Base-by-base conservation (phyloP, 345 rosid genomes). In the Citropsis articulata region DNA sequence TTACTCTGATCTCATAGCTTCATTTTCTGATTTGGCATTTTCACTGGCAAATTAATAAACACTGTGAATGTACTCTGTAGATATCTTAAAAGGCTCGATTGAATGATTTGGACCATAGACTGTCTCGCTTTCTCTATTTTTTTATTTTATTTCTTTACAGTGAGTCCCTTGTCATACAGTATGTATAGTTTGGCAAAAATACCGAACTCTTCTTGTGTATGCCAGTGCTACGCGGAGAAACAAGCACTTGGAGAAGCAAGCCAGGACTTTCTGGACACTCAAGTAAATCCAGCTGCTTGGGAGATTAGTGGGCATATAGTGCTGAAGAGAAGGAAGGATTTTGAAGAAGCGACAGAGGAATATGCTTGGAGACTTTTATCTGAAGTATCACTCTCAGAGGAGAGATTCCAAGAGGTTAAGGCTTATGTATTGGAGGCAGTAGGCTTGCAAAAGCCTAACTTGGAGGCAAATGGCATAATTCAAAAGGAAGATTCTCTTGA, bases 241-340 rank as follows among this genome's bases (percentile, higher is more conserved):
- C 92, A 85, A 80, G 92, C 89, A 45, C 83, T 81, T 16, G 88
- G 87, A 48, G 79, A 89, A 72, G 87, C 85, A 42, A 85, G 82
- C 77, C 40, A 74, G 66, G 89, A 87, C 77, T 81, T 87, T 40
- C 82, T 85, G 65, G 87, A 89, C 61, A 84, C 89, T 21, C 86
- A 81, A 70, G 90, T 85, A 67, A 89, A 87, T 73, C 88, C 92
- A 19, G 89, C 88, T 0, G 83, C 80, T 57, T 87, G 92, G 90
- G 92, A 89, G 78, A 89, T 85, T 18, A 77, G 90, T 33, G 90
- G 90, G 25, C 93, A 86, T 69, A 83, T 90, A 62, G 91, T 85
- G 79, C 72, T 87, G 30, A 88, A 90, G 85, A 85, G 83, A 81
- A 69, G 57, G 48, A 48, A 84, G 73, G 90, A 87, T 77, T 86